Conservation (phyloP, 1,139 yeast species). For the Yamadazyma kanchanaburiensis region DNA sequence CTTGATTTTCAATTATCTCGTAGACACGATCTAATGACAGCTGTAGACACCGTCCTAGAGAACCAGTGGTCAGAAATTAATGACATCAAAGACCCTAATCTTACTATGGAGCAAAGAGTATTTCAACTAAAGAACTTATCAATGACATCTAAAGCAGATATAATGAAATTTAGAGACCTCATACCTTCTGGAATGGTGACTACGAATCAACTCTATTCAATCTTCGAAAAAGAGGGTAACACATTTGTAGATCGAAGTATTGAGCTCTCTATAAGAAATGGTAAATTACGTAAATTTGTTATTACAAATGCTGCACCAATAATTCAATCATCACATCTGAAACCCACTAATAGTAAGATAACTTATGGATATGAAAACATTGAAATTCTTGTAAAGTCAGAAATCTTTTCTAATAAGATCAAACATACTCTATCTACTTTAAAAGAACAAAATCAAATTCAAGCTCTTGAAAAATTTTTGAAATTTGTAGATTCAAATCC, state of each 20-base stretch:
- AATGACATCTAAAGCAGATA: conserved; percentile 34
- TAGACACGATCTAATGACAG: conserved; percentile 29
- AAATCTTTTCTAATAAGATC: conserved; percentile 16
- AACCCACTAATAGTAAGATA: conserved; percentile 29
- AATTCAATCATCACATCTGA: conserved; percentile 35
- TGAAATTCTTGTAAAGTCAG: conserved; percentile 32
- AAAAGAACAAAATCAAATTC: conserved; percentile 2
- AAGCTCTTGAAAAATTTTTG: conserved; percentile 20
- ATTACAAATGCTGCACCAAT: conserved; percentile 47
- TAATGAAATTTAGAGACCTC: conserved; percentile 29
- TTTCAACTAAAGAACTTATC: conserved; percentile 35
- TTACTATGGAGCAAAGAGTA: conserved; percentile 26
- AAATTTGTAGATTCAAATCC: conserved; percentile 24
- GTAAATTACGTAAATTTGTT: conserved; percentile 34
- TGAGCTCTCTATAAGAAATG: conserved; percentile 33
- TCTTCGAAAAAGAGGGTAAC: conserved; percentile 37
- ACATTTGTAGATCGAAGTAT: conserved; percentile 43
- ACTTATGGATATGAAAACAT: conserved; percentile 47
- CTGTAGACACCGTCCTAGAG: conserved; percentile 29
- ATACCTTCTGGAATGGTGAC: conserved; percentile 37
- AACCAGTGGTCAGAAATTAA: conserved; percentile 38
- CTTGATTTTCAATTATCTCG: conserved; percentile 36
- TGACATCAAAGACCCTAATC: conserved; percentile 11
- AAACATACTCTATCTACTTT: conserved; percentile 2
- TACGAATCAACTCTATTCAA: conserved; percentile 37